These are phyloP conservation scores for Peronospora farinosa DNA, from an alignment of 352 stramenopile species.

Conservation along the genomic window DNA sequence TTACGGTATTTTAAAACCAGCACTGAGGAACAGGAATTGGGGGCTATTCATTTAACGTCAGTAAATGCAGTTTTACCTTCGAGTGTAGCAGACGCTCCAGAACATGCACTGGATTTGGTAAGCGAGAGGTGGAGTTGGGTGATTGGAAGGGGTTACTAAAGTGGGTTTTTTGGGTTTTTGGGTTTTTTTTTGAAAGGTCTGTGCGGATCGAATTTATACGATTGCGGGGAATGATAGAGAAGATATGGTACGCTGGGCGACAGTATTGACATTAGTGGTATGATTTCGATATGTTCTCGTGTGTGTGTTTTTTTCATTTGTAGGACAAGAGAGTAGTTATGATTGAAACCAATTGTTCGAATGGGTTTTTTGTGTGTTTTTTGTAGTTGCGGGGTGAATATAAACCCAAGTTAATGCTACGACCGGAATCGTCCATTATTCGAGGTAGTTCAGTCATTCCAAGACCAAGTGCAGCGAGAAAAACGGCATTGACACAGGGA, in stretches of 20 bases:
- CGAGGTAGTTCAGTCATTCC: slow-evolving; percentile 79
- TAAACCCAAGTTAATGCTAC: slow-evolving; percentile 85
- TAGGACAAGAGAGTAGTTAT: too few relatives aligned
- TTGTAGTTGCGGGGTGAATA: slow-evolving; percentile 73
- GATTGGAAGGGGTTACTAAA: background rate
- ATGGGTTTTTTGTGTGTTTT: background rate
- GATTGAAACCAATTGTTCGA: background rate
- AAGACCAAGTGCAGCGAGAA: slow-evolving; percentile 55
- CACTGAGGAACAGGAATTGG: slow-evolving; percentile 82
- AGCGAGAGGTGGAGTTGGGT: too few relatives aligned
- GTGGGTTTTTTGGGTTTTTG: slow-evolving; percentile 1
- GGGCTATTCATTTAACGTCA: slow-evolving; percentile 81
- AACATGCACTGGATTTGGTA: slow-evolving; percentile 80
- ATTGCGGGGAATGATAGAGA: slow-evolving; percentile 79
- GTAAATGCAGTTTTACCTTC: slow-evolving; percentile 83
- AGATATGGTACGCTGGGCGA: slow-evolving; percentile 87
- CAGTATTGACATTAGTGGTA: slow-evolving; percentile 79
- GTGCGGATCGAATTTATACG: slow-evolving; percentile 84
- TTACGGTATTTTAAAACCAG: slow-evolving; percentile 85
- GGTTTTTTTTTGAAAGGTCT: slow-evolving; percentile 38
- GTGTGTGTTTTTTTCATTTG: background rate
- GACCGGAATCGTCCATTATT: slow-evolving; percentile 82
- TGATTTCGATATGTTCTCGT: slow-evolving; percentile 5
- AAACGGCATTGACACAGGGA: slow-evolving; percentile 55
- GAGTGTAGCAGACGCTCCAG: slow-evolving; percentile 82